Percentiles rank a stretch among this genome's conserved stretches.
These are phyloP conservation scores for Ulvella scutata DNA, from an alignment of 139 green algal species.

Conservation along the genomic window DNA sequence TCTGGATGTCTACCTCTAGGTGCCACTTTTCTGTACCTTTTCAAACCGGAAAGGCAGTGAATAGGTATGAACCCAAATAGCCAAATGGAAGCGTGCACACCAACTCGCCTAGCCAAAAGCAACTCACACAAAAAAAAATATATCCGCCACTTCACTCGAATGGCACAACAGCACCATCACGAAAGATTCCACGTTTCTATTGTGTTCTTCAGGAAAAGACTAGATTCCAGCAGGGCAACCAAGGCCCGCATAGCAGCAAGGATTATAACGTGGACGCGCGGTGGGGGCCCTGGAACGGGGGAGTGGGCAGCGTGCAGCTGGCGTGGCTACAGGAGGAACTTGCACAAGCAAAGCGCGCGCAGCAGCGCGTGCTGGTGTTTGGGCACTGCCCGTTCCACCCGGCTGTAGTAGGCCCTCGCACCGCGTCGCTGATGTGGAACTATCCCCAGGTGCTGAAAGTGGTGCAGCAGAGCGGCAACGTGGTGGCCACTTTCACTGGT, in stretches of 20 bases:
- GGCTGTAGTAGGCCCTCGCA: constrained; percentile 12
- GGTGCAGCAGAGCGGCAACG: constrained; percentile 10
- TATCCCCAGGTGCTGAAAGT: constrained; percentile 34
- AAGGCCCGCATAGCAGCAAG: too few species aligned
- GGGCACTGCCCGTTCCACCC: constrained; percentile 30
- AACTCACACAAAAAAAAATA: too few species aligned
- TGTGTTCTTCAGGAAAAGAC: too few species aligned
- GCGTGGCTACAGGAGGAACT: constrained; percentile 41
- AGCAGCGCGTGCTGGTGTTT: constrained; percentile 29
- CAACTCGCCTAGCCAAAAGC: too few species aligned
- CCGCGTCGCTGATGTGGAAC: constrained; percentile 52
- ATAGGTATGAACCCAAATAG: too few species aligned
- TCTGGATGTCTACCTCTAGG: neutral
- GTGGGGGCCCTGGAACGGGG: constrained; percentile 45
- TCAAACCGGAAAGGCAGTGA: too few species aligned
- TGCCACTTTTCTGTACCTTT: neutral
- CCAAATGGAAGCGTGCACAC: too few species aligned
- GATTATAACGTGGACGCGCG: neutral
- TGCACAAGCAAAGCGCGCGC: neutral
- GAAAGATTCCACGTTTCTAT: too few species aligned
- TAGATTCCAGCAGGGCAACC: too few species aligned
- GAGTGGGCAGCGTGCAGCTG: constrained; percentile 42
- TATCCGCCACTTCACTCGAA: neutral
- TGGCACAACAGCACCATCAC: too few species aligned
- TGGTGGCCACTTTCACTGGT: neutral